phyloP scores from a whole-genome alignment of 208 protist species.

The Crithidia expoeki region DNA sequence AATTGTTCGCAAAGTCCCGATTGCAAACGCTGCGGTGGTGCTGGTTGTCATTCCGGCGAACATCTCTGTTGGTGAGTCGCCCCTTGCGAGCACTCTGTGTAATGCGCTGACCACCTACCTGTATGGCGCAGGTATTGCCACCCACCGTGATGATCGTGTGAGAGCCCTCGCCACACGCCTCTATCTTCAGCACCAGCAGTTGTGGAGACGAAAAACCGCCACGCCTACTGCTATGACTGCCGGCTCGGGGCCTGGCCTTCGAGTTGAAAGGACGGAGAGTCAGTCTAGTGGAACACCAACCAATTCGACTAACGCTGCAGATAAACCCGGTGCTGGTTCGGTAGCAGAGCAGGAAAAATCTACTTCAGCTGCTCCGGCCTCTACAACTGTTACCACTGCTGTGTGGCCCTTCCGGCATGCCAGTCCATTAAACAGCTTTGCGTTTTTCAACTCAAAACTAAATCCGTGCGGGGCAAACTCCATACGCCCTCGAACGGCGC shows the following conservation, averaged over 20 bases:
- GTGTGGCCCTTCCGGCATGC: constrained; percentile 67
- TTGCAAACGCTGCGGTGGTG: constrained; percentile 25
- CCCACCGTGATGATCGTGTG: constrained; percentile 19
- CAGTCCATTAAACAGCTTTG: constrained; percentile 48
- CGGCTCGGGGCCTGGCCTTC: too few relatives aligned
- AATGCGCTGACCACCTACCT: constrained; percentile 1
- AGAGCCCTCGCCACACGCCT: constrained; percentile 30
- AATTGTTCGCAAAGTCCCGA: constrained; percentile 21
- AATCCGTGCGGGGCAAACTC: constrained; percentile 37
- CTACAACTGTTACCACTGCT: too few relatives aligned
- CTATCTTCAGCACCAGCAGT: constrained; percentile 28
- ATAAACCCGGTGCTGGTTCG: too few relatives aligned
- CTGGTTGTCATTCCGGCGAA: not conserved
- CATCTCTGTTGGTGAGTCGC: not conserved
- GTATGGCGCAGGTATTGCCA: not conserved
- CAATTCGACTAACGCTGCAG: too few relatives aligned
- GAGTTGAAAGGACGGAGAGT: too few relatives aligned
- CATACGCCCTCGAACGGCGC: constrained; percentile 12
- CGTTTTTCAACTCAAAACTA: constrained; percentile 51
- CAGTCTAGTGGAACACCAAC: too few relatives aligned
- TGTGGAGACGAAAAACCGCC: not conserved
- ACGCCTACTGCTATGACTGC: not conserved
- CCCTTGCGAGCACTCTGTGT: not conserved
- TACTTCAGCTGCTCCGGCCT: too few relatives aligned
- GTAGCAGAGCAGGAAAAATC: too few relatives aligned